Conservation (phyloP, 2,329 filamentous ascomycete species). For the Talaromyces sp. region DNA sequence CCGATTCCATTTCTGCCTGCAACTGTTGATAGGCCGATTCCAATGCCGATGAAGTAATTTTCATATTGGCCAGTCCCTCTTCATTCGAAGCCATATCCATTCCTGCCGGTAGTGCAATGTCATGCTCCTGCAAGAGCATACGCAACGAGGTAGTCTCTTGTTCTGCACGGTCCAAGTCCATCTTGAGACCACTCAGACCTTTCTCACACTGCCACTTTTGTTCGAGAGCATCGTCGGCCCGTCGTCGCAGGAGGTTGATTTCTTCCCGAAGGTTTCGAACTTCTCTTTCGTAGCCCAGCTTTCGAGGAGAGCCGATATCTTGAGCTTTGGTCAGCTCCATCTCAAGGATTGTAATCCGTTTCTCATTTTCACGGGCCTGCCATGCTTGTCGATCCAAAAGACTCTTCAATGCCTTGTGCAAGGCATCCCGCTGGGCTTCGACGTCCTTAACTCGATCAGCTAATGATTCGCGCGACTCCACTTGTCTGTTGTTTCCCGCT, state of each 20-base stretch:
- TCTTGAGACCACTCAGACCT: slow-evolving; percentile 81
- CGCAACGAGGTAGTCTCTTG: slow-evolving; percentile 86
- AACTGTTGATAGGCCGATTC: slow-evolving; percentile 72
- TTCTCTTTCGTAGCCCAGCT: slow-evolving; percentile 78
- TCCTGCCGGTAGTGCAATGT: slow-evolving; percentile 69
- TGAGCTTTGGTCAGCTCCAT: slow-evolving; percentile 72
- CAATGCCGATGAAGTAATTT: slow-evolving; percentile 67
- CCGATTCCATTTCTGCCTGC: slow-evolving; percentile 63
- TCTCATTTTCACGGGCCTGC: slow-evolving; percentile 78
- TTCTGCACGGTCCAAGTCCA: slow-evolving; percentile 93
- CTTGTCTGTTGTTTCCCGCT: slow-evolving; percentile 39
- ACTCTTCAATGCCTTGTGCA: slow-evolving; percentile 81
- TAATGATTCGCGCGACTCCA: slow-evolving; percentile 64
- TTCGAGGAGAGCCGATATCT: slow-evolving; percentile 60
- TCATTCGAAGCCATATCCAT: slow-evolving; percentile 50
- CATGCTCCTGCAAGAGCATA: slow-evolving; percentile 73
- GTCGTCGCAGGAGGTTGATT: slow-evolving; percentile 75
- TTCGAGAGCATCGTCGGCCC: slow-evolving; percentile 89
- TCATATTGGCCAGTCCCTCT: slow-evolving; percentile 43
- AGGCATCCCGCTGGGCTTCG: slow-evolving; percentile 86
- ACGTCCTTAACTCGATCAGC: slow-evolving; percentile 85
- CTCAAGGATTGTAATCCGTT: slow-evolving; percentile 74
- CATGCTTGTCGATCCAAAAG: slow-evolving; percentile 81
- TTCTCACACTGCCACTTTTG: slow-evolving; percentile 97
- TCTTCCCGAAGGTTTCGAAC: slow-evolving; percentile 77